Evolutionary conservation across 1,139 yeast genomes (phyloP), one percentile per base, ranked within the genome.

Genomic region (Pneumocystis oryctolagi): DNA sequence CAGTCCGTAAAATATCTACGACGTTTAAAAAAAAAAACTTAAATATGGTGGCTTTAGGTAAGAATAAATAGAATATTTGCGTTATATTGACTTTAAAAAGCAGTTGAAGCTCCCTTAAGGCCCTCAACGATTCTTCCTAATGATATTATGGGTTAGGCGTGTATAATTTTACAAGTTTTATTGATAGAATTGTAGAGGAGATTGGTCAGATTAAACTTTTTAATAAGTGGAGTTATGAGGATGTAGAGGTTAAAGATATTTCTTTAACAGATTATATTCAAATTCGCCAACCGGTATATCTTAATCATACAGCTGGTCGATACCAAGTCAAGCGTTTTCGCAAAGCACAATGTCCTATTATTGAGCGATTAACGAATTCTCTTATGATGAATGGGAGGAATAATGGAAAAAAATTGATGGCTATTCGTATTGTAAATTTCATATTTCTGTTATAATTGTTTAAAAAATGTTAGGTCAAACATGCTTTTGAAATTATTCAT

Each of bases 341-440:
- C 87, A 94, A 94, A 87, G 95, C 98, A 73, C 97, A 92, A 85
- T 90, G 97, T 83, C 98, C 98, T 77, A 85, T 94, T 78, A 80
- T 94, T 74, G 99, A 94, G 85, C 92, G 99, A 85, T 85, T 94
- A 79, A 90, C 98, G 82, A 92, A 92, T 92, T 87, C 98, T 71
- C 84, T 94, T 78, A 94, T 94, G 98, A 94, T 94, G 98, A 89
- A 94, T 86, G 99, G 99, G 84, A 92, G 98, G 85, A 94, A 94
- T 94, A 94, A 94, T 86, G 99, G 99, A 86, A 94, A 94, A 86
- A 94, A 94, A 84, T 88, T 94, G 80, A 90, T 92, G 88, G 98
- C 99, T 75, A 97, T 92, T 74, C 90, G 97, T 86, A 94, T 94
- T 79, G 89, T 94, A 79, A 88, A 92, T 85, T 98, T 92, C 84